Conservation (phyloP, 495 filamentous ascomycete genomes). For the Lophiotrema nucula region DNA sequence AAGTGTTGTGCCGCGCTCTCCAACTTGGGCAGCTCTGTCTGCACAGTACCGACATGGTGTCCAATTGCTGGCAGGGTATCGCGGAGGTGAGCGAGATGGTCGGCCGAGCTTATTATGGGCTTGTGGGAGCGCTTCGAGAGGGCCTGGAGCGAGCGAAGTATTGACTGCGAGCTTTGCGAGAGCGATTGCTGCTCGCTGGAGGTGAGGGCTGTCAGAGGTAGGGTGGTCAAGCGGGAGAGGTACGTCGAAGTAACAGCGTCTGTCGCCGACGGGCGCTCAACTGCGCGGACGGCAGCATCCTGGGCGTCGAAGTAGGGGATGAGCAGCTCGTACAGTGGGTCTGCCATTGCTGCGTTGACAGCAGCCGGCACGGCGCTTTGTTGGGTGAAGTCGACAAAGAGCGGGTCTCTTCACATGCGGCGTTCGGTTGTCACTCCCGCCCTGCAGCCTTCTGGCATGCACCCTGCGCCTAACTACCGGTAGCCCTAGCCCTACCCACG, state of each 20-base stretch:
- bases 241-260: conserved; percentile 62
- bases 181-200: conserved; percentile 77
- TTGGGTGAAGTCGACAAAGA: background rate
- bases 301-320: conserved; percentile 56
- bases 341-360: conserved; percentile 61
- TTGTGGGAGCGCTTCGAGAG: conserved; percentile 92
- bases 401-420: conserved; percentile 5
- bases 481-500: background rate
- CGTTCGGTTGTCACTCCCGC: too few species aligned
- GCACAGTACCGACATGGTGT: conserved; percentile 61
- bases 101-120: conserved; percentile 75
- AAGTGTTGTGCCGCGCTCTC: conserved; percentile 78
- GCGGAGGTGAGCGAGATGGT: conserved; percentile 69
- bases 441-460: conserved; percentile 1
- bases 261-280: conserved; percentile 38
- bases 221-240: conserved; percentile 74
- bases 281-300: conserved; percentile 34
- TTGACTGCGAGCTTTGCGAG: conserved; percentile 73
- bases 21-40: conserved; percentile 70
- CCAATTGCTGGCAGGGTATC: conserved; percentile 66
- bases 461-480: background rate
- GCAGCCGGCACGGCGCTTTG: background rate
- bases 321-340: conserved; percentile 72
- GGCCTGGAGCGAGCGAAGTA: conserved; percentile 81
- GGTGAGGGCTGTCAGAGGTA: conserved; percentile 70